A percentile compares a stretch with the other conserved stretches of the same genome.
Conservation (phyloP, 257 asterid species). For the Solanum sparsipilum region DNA sequence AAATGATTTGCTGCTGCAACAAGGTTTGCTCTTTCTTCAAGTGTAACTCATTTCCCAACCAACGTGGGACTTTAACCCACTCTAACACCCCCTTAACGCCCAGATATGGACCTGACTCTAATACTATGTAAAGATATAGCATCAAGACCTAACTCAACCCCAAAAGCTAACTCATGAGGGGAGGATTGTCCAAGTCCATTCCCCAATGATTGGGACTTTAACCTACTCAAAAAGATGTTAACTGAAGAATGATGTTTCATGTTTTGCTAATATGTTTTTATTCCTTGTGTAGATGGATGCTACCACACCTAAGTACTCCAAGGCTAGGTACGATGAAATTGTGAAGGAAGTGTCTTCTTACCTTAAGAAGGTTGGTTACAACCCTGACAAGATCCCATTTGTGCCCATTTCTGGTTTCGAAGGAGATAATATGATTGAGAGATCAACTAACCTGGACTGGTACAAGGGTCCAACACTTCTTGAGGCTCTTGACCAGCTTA, state of each 20-base stretch:
- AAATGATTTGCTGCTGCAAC: constrained; percentile 81
- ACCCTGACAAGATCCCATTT: constrained; percentile 60
- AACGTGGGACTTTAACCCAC: too few species aligned
- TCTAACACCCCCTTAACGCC: not conserved
- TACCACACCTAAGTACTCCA: constrained; percentile 74
- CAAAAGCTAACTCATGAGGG: not conserved
- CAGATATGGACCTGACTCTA: not conserved
- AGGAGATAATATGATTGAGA: constrained; percentile 66
- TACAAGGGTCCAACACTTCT: constrained; percentile 85
- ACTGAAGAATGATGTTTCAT: not conserved
- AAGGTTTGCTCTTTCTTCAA: constrained; percentile 26
- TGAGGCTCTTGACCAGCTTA: constrained; percentile 55
- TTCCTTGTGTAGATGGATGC: constrained; percentile 53
- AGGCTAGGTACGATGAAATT: constrained; percentile 66
- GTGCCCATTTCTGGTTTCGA: constrained; percentile 68
- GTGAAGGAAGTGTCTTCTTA: constrained; percentile 71
- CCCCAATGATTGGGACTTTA: not conserved
- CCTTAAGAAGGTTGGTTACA: constrained; percentile 82
- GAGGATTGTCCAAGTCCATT: not conserved
- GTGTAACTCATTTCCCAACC: not conserved
- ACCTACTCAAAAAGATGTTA: not conserved
- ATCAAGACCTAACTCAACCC: not conserved
- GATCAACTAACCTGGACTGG: constrained; percentile 81
- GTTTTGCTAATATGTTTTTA: not conserved
- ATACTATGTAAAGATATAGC: not conserved